Percentiles rank a stretch among this genome's conserved stretches.
phyloP scores from a whole-genome alignment of 2,329 filamentous ascomycete species.

The Pyrenochaeta sp. region DNA sequence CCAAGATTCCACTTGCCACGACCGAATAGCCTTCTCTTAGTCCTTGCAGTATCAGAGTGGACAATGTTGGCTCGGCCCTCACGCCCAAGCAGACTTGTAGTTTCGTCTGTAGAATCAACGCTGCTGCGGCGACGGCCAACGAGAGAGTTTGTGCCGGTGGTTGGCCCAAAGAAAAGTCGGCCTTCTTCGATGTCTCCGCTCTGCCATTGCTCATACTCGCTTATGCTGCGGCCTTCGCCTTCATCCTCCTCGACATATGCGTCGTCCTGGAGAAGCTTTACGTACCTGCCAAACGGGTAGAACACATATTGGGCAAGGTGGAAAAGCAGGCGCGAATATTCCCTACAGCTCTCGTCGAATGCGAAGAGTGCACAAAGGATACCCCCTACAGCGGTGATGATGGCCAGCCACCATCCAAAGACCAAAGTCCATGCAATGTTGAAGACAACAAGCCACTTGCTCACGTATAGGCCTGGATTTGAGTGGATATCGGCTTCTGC shows the following conservation, averaged over 20 bases:
- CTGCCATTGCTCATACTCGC: conserved; percentile 99
- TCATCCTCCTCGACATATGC: conserved; percentile 93
- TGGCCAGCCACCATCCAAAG: conserved; percentile 95
- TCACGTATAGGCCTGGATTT: conserved; percentile 85
- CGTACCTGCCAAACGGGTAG: conserved; percentile 97
- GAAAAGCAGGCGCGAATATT: conserved; percentile 85
- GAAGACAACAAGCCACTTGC: conserved; percentile 82
- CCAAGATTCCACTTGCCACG: conserved; percentile 95
- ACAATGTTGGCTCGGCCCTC: conserved; percentile 59
- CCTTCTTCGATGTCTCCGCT: conserved; percentile 96
- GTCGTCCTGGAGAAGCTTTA: conserved; percentile 91
- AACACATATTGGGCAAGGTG: conserved; percentile 86
- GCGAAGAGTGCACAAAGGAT: conserved; percentile 80
- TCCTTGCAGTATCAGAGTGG: conserved; percentile 48
- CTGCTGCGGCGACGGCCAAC: conserved; percentile 87
- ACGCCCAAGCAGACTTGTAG: conserved; percentile 83
- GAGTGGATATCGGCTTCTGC: conserved; percentile 98
- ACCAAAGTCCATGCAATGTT: conserved; percentile 89
- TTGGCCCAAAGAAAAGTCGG: conserved; percentile 92
- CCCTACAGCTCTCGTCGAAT: conserved; percentile 77
- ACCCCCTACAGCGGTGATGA: conserved; percentile 76
- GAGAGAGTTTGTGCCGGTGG: conserved; percentile 72
- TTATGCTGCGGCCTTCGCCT: conserved; percentile 94
- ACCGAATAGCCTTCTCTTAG: conserved; percentile 89
- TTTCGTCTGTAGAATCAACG: conserved; percentile 87